Evolutionary conservation across 495 filamentous ascomycete genomes (phyloP), one percentile per base, ranked within the genome.

Genomic region (Chaetomium tenue): DNA sequence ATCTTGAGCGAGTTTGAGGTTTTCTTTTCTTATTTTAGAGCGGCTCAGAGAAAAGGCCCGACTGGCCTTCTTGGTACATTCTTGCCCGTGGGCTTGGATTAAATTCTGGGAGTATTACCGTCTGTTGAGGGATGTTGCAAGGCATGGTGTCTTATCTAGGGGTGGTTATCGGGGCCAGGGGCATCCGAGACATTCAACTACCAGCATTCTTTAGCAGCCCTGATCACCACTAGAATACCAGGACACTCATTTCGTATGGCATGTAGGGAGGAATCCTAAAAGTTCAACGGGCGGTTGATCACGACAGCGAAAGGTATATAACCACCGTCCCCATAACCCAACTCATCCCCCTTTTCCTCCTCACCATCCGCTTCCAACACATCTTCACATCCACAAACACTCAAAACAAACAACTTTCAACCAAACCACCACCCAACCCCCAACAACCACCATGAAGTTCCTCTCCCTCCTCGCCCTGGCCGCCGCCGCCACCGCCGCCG

Each of bases 371-470:
- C 55, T 30, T 23, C 13, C 46, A 37, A 48, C 61, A 52, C 47
- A 42, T 46, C 44, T 23, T 53, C 37, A 47, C 26, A 52, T 39
- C 25, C 55, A 54, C 23, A 23, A 47, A 44, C 6, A 42, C 6
- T 23, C 40, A 5, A 56, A 56, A 13, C 18, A 56, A 56, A 13
- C 18, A 37, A 58, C 28, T 6, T 6, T 30, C 28, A 30, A 30
- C 28, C 2, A 30, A 16, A 26, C 13, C 37, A 44, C 40, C 25
- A 55, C 39, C 46, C n/a, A 16, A 60, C 3, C 28, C 20, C 7
- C 12, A 18, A 22, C 20, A 42, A 55, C 5, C 64, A 67, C 54
- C 11, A 74, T 73, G 70, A 73, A 72, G 70, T 33, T 67, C 63
- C 4, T 70, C 60, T 26, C 57, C 56, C 4, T 69, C 66, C 61